phyloP scores from a whole-genome alignment of 352 stramenopile species.

The Thraustochytrium striatum region DNA sequence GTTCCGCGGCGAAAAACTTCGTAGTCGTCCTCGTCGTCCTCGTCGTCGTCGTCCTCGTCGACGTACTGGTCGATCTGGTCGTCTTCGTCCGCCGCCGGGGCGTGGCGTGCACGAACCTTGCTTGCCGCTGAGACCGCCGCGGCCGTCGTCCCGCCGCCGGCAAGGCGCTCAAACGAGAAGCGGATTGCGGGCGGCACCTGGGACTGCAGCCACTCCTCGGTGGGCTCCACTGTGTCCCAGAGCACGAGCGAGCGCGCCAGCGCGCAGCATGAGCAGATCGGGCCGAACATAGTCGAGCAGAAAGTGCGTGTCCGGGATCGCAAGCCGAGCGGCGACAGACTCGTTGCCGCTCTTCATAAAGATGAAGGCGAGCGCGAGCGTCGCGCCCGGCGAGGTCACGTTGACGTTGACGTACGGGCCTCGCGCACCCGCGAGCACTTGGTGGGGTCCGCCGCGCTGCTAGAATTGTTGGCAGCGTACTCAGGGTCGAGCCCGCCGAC shows the following conservation, averaged over 20 bases:
- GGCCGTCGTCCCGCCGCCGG: constrained; percentile 11
- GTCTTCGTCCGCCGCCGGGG: neutral
- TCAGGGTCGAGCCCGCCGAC: constrained; percentile 63
- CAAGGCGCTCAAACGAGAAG: constrained; percentile 32
- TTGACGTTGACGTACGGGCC: constrained; percentile 88
- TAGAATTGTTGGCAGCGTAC: neutral
- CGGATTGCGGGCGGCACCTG: constrained; percentile 61
- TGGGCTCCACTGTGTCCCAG: constrained; percentile 86
- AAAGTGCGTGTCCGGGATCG: constrained; percentile 87
- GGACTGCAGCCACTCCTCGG: constrained; percentile 78
- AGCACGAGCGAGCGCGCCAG: constrained; percentile 88
- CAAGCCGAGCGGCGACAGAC: constrained; percentile 71
- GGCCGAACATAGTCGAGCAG: constrained; percentile 90
- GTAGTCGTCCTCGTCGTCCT: constrained; percentile 7
- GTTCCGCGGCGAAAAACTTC: neutral
- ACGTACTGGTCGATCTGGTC: neutral
- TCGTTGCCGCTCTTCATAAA: constrained; percentile 88
- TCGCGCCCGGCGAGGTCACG: constrained; percentile 85
- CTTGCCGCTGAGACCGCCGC: neutral
- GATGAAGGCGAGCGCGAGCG: constrained; percentile 90
- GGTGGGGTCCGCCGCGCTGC: constrained; percentile 51
- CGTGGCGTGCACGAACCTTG: neutral
- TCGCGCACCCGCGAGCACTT: constrained; percentile 69
- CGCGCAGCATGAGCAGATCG: constrained; percentile 87
- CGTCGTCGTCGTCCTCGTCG: neutral